A percentile compares a stretch with the other conserved stretches of the same genome.
Conservation (phyloP, 768 basidiomycete genomes). For the Leucocoprinus sp. region DNA sequence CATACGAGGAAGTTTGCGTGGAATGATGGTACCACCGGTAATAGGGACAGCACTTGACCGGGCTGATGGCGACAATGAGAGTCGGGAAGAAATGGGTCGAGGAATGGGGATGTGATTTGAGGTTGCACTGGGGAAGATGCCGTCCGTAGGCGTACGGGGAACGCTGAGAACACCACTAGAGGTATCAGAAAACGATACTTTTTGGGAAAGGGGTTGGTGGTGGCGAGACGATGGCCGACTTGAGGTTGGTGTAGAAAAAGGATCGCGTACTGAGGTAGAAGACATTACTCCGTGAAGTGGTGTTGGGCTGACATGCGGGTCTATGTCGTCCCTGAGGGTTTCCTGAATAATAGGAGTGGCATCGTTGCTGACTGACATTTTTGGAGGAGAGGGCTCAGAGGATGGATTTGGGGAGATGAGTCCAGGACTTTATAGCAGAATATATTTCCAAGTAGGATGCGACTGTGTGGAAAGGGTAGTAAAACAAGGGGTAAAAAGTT, state of each 20-base stretch:
- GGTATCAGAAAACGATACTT: slow-evolving; percentile 21
- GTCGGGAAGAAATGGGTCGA: slow-evolving; percentile 63
- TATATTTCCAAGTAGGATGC: too few species aligned
- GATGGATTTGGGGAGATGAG: not conserved
- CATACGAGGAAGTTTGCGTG: slow-evolving; percentile 27
- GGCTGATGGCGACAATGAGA: slow-evolving; percentile 52
- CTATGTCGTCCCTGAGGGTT: slow-evolving; percentile 11
- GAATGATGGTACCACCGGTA: not conserved
- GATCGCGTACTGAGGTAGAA: slow-evolving; percentile 19
- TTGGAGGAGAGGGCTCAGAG: slow-evolving; percentile 2
- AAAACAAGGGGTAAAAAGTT: not conserved
- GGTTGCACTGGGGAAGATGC: slow-evolving; percentile 29
- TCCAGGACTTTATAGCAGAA: slow-evolving; percentile 6
- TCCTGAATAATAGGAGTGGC: slow-evolving; percentile 2
- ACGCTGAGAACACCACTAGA: slow-evolving; percentile 12
- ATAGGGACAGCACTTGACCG: slow-evolving; percentile 7
- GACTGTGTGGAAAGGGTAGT: not conserved
- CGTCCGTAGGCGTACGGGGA: slow-evolving; percentile 12
- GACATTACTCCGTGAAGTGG: slow-evolving; percentile 14
- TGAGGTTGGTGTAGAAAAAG: slow-evolving; percentile 29
- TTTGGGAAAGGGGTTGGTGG: slow-evolving; percentile 19
- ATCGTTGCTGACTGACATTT: slow-evolving; percentile 2
- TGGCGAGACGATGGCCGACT: slow-evolving; percentile 27
- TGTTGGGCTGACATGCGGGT: slow-evolving; percentile 9
- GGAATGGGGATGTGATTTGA: slow-evolving; percentile 43